Base-by-base conservation (phyloP, 1,284 basidiomycete species). In the Caloboletus inedulis region DNA sequence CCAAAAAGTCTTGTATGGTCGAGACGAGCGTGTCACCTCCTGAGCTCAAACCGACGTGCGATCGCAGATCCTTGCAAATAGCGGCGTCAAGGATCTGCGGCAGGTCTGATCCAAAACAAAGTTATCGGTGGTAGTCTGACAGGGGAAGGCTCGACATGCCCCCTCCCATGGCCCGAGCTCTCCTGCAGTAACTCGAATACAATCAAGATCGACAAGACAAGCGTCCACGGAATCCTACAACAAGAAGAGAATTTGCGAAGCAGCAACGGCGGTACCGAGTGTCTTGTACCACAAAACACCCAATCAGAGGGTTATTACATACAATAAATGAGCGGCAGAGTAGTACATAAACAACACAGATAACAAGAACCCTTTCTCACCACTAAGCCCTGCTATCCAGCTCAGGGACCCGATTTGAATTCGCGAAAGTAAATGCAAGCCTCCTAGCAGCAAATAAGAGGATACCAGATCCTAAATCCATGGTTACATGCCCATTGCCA, bases 401-500 rank as follows among this genome's bases (percentile, higher is more conserved):
- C 19, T 31, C 51, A 53, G 39, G 51, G 51, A 31, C 21, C n/a
- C 4, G 16, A 35, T 21, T 23, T 23, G 37, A 19, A 18, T 33
- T 21, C 31, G 21, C 7, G 8, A 14, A 51, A 8, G 2, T 8
- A 27, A 29, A 52, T 33, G 30, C 4, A 29, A 21, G 23, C 52
- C 7, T 40, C 31, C 47, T 37, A 1, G 47, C 54, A 39, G 30
- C 29, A 43, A n/a, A n/a, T n/a, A n/a, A 21, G 31, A 51, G 18
- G 30, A 49, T 42, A 37, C 37, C 31, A 31, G 56, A 39, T 54
- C 25, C 43, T 25, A 8, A 21, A 12, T 2, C 8, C 21, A 42
- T 6, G 4, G 10, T 59, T 58, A 70, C 36, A 58, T 19, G 45
- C 57, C 59, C 34, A 61, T 57, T 9, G 74, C 74, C n/a, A 69